Percentiles rank a stretch among this genome's conserved stretches.
These are phyloP conservation scores for Ceratocystis lukuohia DNA, from an alignment of 2,329 filamentous ascomycete species.

Conservation along the genomic window DNA sequence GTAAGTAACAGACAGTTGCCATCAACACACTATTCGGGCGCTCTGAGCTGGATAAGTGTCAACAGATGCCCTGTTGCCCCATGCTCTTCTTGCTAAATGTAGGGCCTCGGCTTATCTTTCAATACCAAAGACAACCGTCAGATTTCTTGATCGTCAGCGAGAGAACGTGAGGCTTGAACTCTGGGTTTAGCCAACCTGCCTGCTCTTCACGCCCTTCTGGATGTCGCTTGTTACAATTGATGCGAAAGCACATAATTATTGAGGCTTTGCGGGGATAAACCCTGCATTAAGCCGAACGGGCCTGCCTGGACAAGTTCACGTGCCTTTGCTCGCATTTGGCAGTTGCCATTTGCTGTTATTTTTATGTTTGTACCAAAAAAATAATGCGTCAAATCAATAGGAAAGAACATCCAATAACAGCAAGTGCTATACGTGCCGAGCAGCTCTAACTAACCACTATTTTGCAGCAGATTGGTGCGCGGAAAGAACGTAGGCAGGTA, in stretches of 20 bases:
- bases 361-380: background rate
- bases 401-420: background rate
- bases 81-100: too few relatives aligned
- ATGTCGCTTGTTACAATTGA: too few relatives aligned
- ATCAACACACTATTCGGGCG: too few relatives aligned
- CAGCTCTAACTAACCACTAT: background rate
- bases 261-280: background rate
- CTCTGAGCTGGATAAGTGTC: too few relatives aligned
- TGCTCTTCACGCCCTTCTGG: too few relatives aligned
- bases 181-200: too few relatives aligned
- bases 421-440: background rate
- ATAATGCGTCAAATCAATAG: background rate
- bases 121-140: too few relatives aligned
- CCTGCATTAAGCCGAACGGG: background rate
- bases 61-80: too few relatives aligned
- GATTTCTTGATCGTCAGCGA: too few relatives aligned
- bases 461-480: background rate
- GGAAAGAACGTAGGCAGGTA: background rate
- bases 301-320: background rate
- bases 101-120: too few relatives aligned
- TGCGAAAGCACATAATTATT: background rate
- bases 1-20: too few relatives aligned
- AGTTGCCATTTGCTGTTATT: background rate
- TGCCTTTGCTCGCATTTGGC: background rate
- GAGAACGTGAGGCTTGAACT: too few relatives aligned